These are phyloP conservation scores for Syzygium aqueum DNA, from an alignment of 345 rosid genomes.

Conservation along the genomic window DNA sequence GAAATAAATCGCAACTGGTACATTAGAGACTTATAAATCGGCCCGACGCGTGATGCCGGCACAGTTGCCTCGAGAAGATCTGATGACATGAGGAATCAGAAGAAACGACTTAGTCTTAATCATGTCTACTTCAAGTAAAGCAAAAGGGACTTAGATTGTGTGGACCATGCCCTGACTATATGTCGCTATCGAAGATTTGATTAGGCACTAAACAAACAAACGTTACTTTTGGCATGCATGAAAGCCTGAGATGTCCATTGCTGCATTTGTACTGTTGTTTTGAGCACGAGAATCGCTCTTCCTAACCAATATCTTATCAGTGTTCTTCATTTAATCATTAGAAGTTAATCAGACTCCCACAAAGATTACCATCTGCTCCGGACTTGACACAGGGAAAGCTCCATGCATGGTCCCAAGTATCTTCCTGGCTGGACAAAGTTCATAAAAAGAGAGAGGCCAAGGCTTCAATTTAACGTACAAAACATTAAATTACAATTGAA, in stretches of 20 bases:
- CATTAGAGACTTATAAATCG: not conserved
- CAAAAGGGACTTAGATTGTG: not conserved
- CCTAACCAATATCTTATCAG: not conserved
- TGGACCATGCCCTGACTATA: not conserved
- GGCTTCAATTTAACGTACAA: not conserved
- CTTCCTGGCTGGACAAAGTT: not conserved
- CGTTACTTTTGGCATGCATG: not conserved
- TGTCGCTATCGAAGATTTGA: not conserved
- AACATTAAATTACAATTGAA: constrained; percentile 35
- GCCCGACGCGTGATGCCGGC: not conserved
- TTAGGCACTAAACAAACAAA: not conserved
- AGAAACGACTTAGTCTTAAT: not conserved
- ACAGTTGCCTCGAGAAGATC: not conserved
- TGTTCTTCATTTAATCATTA: not conserved
- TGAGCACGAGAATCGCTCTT: not conserved
- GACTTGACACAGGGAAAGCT: not conserved
- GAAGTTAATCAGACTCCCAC: not conserved
- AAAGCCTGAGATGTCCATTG: not conserved
- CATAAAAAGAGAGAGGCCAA: not conserved
- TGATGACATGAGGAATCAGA: not conserved
- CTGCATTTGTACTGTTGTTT: not conserved
- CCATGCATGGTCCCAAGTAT: not conserved
- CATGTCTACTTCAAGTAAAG: not conserved
- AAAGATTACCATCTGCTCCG: not conserved
- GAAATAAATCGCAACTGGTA: not conserved